Percentiles rank a stretch among this genome's conserved stretches.
phyloP scores from a whole-genome alignment of 2,329 filamentous ascomycete genomes.

The Bipolaris zeicola region DNA sequence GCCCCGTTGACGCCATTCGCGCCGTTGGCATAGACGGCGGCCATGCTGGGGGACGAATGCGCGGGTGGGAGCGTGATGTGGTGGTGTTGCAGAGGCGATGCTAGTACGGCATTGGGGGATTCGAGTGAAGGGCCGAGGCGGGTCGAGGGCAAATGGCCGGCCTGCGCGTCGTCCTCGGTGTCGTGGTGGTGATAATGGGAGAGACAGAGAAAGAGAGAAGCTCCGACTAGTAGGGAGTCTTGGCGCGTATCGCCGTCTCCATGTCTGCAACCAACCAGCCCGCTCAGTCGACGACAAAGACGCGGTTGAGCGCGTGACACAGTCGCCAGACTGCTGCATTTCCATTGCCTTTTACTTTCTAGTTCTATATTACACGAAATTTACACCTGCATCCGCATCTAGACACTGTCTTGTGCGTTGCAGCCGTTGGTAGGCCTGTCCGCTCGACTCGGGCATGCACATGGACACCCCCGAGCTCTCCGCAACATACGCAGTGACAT shows the following conservation, averaged over 20 bases:
- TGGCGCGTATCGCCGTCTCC: constrained; percentile 21
- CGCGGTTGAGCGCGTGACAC: too few relatives aligned
- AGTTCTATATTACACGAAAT: too few relatives aligned
- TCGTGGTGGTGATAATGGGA: constrained; percentile 18
- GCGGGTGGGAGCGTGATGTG: constrained; percentile 12
- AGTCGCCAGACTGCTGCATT: too few relatives aligned
- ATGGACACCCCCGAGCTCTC: constrained; percentile 37
- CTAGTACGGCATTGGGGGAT: constrained; percentile 30
- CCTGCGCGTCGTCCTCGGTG: constrained; percentile 6
- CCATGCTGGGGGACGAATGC: constrained; percentile 50
- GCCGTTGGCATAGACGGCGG: constrained; percentile 54
- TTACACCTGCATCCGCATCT: too few relatives aligned
- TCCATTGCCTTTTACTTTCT: too few relatives aligned
- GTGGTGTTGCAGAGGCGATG: constrained; percentile 2
- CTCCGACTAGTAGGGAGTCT: constrained; percentile 11
- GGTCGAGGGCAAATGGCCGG: constrained; percentile 9
- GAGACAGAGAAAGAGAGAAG: constrained; percentile 21
- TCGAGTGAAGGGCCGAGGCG: constrained; percentile 20
- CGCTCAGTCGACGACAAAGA: neutral
- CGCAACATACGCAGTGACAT: constrained; percentile 24
- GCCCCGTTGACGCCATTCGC: constrained; percentile 59
- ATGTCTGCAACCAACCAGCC: neutral
- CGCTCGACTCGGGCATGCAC: neutral
- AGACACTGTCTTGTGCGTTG: too few relatives aligned
- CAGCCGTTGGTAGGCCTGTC: too few relatives aligned